These are phyloP conservation scores for Solanum hybrid DNA, from an alignment of 305 asterid genomes.

Conservation along the genomic window DNA sequence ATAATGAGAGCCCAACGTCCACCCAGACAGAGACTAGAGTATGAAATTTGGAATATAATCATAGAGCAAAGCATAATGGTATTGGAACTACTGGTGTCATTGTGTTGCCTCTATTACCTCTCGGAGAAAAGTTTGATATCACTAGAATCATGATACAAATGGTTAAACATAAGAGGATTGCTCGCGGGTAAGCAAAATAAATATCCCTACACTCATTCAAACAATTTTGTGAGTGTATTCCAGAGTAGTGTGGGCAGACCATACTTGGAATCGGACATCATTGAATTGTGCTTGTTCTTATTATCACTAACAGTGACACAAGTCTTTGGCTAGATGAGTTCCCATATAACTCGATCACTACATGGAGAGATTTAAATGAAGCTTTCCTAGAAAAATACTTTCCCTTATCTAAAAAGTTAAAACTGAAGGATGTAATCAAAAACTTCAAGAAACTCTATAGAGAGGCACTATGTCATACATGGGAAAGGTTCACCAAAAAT, in stretches of 20 bases:
- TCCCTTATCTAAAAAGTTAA: not conserved
- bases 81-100: not conserved
- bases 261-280: not conserved
- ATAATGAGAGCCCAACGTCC: not conserved
- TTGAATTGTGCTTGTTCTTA: not conserved
- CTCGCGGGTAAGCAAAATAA: not conserved
- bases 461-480: not conserved
- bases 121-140: too few species aligned
- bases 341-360: not conserved
- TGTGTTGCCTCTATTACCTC: not conserved
- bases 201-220: not conserved
- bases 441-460: not conserved
- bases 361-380: too few species aligned
- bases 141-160: not conserved
- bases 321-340: not conserved
- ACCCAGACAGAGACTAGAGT: not conserved
- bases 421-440: not conserved
- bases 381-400: too few species aligned
- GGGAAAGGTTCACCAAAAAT: not conserved
- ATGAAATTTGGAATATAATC: not conserved
- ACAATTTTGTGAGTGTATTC: not conserved
- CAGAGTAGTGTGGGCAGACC: not conserved
- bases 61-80: not conserved
- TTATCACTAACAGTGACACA: not conserved
- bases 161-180: too few species aligned